These are phyloP conservation scores for Scleroderma bovista DNA, from an alignment of 768 basidiomycete genomes.

Conservation along the genomic window DNA sequence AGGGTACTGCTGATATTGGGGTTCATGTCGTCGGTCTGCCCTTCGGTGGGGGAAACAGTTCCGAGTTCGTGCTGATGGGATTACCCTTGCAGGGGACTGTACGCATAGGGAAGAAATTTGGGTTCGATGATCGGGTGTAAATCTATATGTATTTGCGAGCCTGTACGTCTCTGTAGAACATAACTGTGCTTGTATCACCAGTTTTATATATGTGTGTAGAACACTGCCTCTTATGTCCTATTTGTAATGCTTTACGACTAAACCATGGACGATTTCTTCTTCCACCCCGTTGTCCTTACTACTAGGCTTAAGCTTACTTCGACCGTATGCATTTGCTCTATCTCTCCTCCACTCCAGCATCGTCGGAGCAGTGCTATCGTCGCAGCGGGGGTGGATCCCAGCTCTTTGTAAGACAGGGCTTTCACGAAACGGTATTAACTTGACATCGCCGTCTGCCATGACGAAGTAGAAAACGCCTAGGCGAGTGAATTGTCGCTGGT, in stretches of 20 bases:
- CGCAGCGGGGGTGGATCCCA: conserved; percentile 35
- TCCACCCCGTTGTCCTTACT: conserved; percentile 41
- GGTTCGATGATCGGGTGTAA: not conserved
- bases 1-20: conserved; percentile 57
- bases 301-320: conserved; percentile 37
- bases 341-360: conserved; percentile 49
- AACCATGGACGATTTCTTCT: conserved; percentile 50
- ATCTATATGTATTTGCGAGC: not conserved
- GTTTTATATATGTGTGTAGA: not conserved
- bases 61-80: conserved; percentile 52
- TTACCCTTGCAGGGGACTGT: conserved; percentile 68
- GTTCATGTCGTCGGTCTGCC: conserved; percentile 59
- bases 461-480: conserved; percentile 57
- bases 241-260: conserved; percentile 54
- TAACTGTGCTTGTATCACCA: no score
- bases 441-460: conserved; percentile 45
- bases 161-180: no score
- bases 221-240: conserved; percentile 14
- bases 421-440: conserved; percentile 38
- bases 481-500: conserved; percentile 45
- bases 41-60: conserved; percentile 29
- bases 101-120: conserved; percentile 51
- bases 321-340: conserved; percentile 48
- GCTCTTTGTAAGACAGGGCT: conserved; percentile 45
- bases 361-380: conserved; percentile 40